phyloP scores from a whole-genome alignment of 2,329 filamentous ascomycete genomes.

The Penicillium sp. region DNA sequence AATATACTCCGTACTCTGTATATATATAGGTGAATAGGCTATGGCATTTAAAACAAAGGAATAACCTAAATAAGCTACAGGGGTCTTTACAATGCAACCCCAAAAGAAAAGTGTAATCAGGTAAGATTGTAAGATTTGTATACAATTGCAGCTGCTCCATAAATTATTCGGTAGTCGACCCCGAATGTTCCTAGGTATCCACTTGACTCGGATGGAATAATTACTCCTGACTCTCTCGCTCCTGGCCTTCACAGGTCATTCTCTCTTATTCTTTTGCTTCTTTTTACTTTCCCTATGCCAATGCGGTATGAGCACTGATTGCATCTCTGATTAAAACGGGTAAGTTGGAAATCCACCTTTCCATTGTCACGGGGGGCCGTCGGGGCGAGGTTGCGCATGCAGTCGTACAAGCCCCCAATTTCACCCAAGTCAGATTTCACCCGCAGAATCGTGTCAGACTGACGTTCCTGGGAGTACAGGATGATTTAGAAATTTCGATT shows the following conservation, averaged over 20 bases:
- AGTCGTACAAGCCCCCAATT: conserved; percentile 9
- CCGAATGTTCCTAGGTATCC: conserved; percentile 12
- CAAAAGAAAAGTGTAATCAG: not conserved
- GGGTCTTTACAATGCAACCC: conserved; percentile 1
- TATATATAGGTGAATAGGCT: not conserved
- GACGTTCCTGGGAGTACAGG: conserved; percentile 20
- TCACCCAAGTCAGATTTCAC: conserved; percentile 9
- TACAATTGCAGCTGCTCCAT: conserved; percentile 3
- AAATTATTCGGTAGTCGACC: conserved; percentile 14
- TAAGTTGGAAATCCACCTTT: conserved; percentile 14
- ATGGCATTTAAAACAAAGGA: not conserved
- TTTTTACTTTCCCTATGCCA: not conserved
- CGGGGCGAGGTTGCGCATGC: conserved; percentile 9
- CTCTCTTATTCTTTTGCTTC: not conserved
- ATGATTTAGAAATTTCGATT: conserved; percentile 28
- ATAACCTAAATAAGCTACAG: conserved; percentile 1
- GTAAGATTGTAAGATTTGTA: conserved; percentile 5
- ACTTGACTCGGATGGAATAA: conserved; percentile 6
- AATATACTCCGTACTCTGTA: not conserved
- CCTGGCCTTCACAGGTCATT: not conserved
- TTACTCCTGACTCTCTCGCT: conserved; percentile 11
- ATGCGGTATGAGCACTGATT: conserved; percentile 3
- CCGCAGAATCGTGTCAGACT: conserved; percentile 15
- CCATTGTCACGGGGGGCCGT: not conserved
- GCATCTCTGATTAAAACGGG: conserved; percentile 12